Evolutionary conservation across 106 monocot species (phyloP).

Genomic region (Allium sativum): DNA sequence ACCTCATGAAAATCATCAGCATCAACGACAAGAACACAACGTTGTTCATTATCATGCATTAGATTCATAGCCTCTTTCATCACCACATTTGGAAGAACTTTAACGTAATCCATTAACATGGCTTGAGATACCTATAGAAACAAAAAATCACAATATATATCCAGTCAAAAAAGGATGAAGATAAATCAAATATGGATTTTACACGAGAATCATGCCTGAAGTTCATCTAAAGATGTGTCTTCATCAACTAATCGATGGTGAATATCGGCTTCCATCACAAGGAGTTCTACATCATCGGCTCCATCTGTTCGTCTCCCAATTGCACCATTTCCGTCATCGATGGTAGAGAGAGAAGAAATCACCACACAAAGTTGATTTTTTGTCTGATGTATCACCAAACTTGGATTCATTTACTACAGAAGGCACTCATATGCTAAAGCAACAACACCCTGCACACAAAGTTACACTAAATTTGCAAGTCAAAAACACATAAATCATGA

Average conservation of each 20-base stretch:
- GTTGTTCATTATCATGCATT: constrained; percentile 75
- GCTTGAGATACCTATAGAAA: constrained; percentile 64
- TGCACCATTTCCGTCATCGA: constrained; percentile 46
- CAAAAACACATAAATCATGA: neutral
- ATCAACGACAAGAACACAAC: constrained; percentile 80
- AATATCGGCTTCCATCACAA: constrained; percentile 28
- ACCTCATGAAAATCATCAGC: constrained; percentile 82
- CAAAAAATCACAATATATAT: neutral
- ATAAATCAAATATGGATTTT: too few species aligned
- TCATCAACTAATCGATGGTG: constrained; percentile 28
- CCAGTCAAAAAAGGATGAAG: neutral
- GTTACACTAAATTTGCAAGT: neutral
- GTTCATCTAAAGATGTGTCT: constrained; percentile 72
- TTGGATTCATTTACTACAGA: constrained; percentile 75
- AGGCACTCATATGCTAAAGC: constrained; percentile 99
- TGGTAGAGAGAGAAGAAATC: constrained; percentile 58
- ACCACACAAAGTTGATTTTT: constrained; percentile 24
- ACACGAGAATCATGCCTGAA: constrained; percentile 44
- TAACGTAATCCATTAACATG: constrained; percentile 69
- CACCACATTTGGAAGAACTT: constrained; percentile 32
- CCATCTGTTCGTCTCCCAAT: constrained; percentile 33
- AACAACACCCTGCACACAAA: constrained; percentile 76
- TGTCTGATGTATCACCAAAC: constrained; percentile 31
- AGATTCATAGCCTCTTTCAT: constrained; percentile 53
- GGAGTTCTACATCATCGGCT: constrained; percentile 48